Percentiles rank a stretch among this genome's conserved stretches.
Evolutionary conservation across 208 protist genomes (phyloP).

Genomic region (Phytomonas sp.): DNA sequence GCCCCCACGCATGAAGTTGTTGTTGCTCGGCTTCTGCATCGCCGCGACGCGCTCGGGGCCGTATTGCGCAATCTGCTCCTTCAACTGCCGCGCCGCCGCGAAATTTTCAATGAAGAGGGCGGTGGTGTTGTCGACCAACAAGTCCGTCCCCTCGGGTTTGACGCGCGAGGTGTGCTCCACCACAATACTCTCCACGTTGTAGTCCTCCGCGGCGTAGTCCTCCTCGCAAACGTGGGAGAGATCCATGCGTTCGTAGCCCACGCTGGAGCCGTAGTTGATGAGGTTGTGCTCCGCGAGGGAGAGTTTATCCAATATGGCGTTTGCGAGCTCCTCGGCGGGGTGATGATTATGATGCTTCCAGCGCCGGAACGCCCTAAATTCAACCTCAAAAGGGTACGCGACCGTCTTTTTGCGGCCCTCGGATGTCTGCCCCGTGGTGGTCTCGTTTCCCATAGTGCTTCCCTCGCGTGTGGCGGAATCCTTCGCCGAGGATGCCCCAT

Average conservation of each 20-base stretch:
- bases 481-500: background rate
- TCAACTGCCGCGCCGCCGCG: conserved; percentile 64
- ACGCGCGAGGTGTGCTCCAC: conserved; percentile 76
- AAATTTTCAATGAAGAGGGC: conserved; percentile 87
- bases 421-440: conserved; percentile 17
- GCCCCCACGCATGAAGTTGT: conserved; percentile 43
- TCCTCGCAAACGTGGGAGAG: conserved; percentile 71
- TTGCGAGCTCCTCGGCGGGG: conserved; percentile 52
- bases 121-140: conserved; percentile 76
- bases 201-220: conserved; percentile 71
- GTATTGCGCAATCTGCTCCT: conserved; percentile 43
- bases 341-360: conserved; percentile 74
- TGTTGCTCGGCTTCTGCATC: conserved; percentile 45
- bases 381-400: conserved; percentile 80
- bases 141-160: conserved; percentile 53
- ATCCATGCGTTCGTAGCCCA: conserved; percentile 76
- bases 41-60: conserved; percentile 32
- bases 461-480: conserved; percentile 7
- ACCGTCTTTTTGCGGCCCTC: conserved; percentile 66
- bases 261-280: conserved; percentile 64
- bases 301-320: conserved; percentile 78
- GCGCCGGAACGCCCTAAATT: conserved; percentile 69
- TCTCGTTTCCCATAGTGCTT: background rate
- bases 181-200: conserved; percentile 80
- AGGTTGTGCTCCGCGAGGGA: conserved; percentile 74